Percentiles rank a stretch among this genome's conserved stretches.
These are phyloP conservation scores for Chalciporus pseudorubinellus DNA, from an alignment of 768 basidiomycete species.

Conservation along the genomic window DNA sequence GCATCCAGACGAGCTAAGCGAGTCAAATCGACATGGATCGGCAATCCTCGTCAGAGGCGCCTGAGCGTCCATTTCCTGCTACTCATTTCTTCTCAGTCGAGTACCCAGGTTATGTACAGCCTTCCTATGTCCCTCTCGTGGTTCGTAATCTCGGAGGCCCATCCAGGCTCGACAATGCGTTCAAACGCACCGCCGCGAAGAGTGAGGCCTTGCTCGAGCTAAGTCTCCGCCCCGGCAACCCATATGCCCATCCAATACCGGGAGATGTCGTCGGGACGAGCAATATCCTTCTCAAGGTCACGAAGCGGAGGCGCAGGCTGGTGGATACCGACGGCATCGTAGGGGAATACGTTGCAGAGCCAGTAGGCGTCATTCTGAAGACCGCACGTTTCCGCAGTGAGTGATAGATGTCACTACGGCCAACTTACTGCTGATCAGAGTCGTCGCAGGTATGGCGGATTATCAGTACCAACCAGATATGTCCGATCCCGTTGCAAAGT, in stretches of 20 bases:
- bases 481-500: conserved; percentile 63
- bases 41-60: conserved; percentile 29
- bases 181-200: conserved; percentile 65
- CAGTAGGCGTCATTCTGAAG: conserved; percentile 73
- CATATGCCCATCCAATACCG: conserved; percentile 79
- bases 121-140: conserved; percentile 58
- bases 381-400: conserved; percentile 88
- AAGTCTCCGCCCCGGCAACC: conserved; percentile 66
- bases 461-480: conserved; percentile 82
- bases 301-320: conserved; percentile 60
- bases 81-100: conserved; percentile 77
- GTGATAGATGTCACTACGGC: conserved; percentile 25
- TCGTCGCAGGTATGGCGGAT: conserved; percentile 82
- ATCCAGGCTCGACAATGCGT: conserved; percentile 67
- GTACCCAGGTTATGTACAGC: conserved; percentile 82
- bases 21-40: conserved; percentile 1
- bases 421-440: neutral
- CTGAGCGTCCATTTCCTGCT: conserved; percentile 47
- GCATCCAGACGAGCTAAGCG: too few relatives aligned
- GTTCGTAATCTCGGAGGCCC: conserved; percentile 70
- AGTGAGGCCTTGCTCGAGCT: conserved; percentile 72
- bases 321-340: conserved; percentile 26
- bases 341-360: conserved; percentile 74
- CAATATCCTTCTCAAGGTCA: conserved; percentile 85
- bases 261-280: conserved; percentile 76